phyloP scores from a whole-genome alignment of 1,139 yeast genomes.

The Yamadazyma triangularis region DNA sequence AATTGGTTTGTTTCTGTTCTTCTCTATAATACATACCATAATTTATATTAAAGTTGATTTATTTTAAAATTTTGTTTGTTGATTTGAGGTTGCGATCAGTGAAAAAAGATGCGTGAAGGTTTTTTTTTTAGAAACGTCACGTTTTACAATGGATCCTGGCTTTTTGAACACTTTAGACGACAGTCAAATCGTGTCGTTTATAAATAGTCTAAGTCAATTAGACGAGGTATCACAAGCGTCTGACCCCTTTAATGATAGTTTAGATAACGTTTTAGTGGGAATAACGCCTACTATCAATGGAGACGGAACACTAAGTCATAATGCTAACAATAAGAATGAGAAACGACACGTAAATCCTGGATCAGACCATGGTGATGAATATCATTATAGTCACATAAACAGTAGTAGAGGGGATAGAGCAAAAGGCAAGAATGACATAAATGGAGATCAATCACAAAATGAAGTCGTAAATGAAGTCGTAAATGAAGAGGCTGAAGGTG shows the following conservation, averaged over 20 bases:
- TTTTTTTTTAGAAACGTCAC: not conserved
- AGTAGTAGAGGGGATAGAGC: not conserved
- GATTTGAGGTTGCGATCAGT: not conserved
- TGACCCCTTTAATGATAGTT: conserved; percentile 36
- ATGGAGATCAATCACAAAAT: not conserved
- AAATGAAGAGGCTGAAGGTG: not conserved
- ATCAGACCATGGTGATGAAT: too few species aligned
- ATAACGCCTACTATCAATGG: too few species aligned
- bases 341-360: not conserved
- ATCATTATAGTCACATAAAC: not conserved
- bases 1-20: too few species aligned
- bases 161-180: conserved; percentile 28
- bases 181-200: conserved; percentile 22
- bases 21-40: too few species aligned
- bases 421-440: not conserved
- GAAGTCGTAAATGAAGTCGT: too few species aligned
- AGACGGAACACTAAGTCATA: too few species aligned
- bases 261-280: conserved; percentile 13
- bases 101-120: not conserved
- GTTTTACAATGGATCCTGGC: conserved; percentile 11
- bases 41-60: too few species aligned
- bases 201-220: conserved; percentile 20
- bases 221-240: conserved; percentile 11
- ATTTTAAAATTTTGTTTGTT: not conserved
- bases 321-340: too few species aligned